Evolutionary conservation across 305 asterid species (phyloP).

Genomic region (Vinca major): DNA sequence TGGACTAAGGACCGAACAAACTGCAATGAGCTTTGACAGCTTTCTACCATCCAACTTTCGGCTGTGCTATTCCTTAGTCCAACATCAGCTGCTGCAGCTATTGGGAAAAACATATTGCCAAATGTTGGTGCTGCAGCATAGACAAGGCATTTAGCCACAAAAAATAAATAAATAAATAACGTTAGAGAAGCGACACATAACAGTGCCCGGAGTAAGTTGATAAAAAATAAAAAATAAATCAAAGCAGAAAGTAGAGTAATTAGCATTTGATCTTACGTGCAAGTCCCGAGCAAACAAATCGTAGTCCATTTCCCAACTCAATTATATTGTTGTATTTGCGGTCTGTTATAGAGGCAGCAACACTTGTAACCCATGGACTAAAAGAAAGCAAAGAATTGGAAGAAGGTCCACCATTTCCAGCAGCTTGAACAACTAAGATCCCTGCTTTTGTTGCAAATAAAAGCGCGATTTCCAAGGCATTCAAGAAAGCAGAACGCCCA

Average conservation of each 20-base stretch:
- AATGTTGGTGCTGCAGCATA: conserved; percentile 41
- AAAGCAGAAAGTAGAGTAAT: background rate
- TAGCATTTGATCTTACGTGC: conserved; percentile 31
- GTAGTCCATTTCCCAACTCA: conserved; percentile 37
- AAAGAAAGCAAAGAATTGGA: conserved; percentile 49
- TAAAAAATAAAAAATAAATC: background rate
- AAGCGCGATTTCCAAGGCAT: conserved; percentile 44
- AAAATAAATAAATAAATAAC: too few relatives aligned
- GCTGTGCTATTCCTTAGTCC: conserved; percentile 30
- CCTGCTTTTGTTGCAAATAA: conserved; percentile 53
- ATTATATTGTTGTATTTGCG: conserved; percentile 39
- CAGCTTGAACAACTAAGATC: conserved; percentile 55
- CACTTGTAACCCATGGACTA: conserved; percentile 58
- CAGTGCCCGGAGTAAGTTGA: too few relatives aligned
- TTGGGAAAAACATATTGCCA: conserved; percentile 31
- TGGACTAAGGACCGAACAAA: conserved; percentile 36
- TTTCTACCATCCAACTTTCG: conserved; percentile 32
- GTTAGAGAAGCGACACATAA: too few relatives aligned
- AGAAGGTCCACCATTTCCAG: conserved; percentile 57
- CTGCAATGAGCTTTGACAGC: conserved; percentile 43
- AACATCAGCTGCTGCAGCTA: conserved; percentile 59
- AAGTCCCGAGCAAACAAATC: conserved; percentile 23
- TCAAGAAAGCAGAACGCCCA: conserved; percentile 39
- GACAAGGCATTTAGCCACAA: background rate
- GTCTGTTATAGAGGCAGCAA: conserved; percentile 51